Evolutionary conservation across 169 alveolate species (phyloP).

Genomic region (Plasmodium relictum): DNA sequence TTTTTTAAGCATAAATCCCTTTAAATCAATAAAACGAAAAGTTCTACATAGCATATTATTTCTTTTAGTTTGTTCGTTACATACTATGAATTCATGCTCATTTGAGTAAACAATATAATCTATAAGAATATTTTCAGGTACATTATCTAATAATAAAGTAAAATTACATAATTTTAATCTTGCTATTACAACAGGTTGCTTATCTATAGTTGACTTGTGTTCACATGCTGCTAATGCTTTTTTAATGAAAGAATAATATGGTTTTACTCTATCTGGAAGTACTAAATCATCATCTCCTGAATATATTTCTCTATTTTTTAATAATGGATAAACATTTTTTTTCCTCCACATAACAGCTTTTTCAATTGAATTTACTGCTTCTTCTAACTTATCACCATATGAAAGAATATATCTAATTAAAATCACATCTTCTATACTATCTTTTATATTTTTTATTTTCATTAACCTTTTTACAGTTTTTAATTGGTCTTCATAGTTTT

Average conservation of each 20-base stretch:
- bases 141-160: slow-evolving; percentile 60
- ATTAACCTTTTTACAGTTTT: slow-evolving; percentile 31
- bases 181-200: slow-evolving; percentile 70
- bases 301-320: slow-evolving; percentile 30
- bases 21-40: slow-evolving; percentile 60
- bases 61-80: slow-evolving; percentile 47
- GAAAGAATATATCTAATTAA: slow-evolving; percentile 57
- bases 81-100: slow-evolving; percentile 54
- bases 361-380: slow-evolving; percentile 43
- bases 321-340: slow-evolving; percentile 34
- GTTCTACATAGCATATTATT: slow-evolving; percentile 36
- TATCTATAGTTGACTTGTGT: slow-evolving; percentile 46
- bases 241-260: slow-evolving; percentile 59
- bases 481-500: slow-evolving; percentile 31
- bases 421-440: slow-evolving; percentile 37
- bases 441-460: slow-evolving; percentile 47
- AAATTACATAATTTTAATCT: slow-evolving; percentile 71
- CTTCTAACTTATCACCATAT: slow-evolving; percentile 69
- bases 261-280: slow-evolving; percentile 50
- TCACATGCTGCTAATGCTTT: slow-evolving; percentile 72
- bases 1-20: slow-evolving; percentile 56
- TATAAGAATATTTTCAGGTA: slow-evolving; percentile 52
- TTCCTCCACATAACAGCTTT: slow-evolving; percentile 61
- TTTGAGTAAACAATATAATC: slow-evolving; percentile 68
- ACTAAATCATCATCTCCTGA: slow-evolving; percentile 16